Conservation (phyloP, 2,329 filamentous ascomycete genomes). For the Talaromyces albobiverticillius region DNA sequence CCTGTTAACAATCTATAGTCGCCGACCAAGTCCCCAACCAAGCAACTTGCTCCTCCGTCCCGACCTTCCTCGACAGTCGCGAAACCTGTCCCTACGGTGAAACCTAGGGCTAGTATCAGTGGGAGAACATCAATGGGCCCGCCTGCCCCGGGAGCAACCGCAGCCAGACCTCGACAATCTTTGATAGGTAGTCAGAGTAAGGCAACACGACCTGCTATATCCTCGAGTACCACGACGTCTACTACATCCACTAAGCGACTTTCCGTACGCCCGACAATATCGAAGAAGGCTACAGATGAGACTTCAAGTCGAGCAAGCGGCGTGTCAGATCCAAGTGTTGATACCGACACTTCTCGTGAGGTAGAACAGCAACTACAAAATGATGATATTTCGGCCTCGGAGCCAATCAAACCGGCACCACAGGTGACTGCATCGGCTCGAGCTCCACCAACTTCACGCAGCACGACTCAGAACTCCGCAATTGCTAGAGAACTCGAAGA, state of each 20-base stretch:
- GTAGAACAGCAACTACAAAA: constrained; percentile 22
- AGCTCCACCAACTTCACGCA: constrained; percentile 31
- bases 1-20: constrained; percentile 50
- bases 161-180: constrained; percentile 40
- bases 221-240: constrained; percentile 23
- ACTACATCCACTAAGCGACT: constrained; percentile 30
- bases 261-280: constrained; percentile 28
- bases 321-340: constrained; percentile 28
- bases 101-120: constrained; percentile 56
- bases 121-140: constrained; percentile 67
- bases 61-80: constrained; percentile 50
- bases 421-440: constrained; percentile 24
- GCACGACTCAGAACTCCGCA: constrained; percentile 48
- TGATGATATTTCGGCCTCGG: constrained; percentile 21
- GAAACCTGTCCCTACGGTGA: constrained; percentile 42
- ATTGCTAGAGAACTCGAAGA: constrained; percentile 74
- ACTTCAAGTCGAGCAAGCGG: constrained; percentile 25
- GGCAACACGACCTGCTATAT: constrained; percentile 30
- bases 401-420: constrained; percentile 21
- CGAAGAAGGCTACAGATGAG: constrained; percentile 27
- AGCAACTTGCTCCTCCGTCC: constrained; percentile 59
- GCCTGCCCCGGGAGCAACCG: constrained; percentile 41
- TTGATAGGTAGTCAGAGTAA: constrained; percentile 31
- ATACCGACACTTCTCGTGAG: constrained; percentile 26
- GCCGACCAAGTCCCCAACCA: constrained; percentile 76